phyloP scores from a whole-genome alignment of 2,329 filamentous ascomycete genomes.

The Cladosporium sp. region DNA sequence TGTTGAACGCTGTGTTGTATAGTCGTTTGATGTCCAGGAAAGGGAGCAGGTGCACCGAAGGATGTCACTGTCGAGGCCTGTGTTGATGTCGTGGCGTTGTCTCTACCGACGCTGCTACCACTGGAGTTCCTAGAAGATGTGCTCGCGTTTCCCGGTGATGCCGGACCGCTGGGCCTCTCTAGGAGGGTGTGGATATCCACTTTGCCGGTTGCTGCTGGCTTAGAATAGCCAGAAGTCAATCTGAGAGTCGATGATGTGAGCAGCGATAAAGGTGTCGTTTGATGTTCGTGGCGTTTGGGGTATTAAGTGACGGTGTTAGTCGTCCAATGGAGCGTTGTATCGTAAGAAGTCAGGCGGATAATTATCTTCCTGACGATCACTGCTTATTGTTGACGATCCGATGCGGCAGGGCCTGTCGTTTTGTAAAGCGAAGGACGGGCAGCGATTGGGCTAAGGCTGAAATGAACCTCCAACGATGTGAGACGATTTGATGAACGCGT shows the following conservation, averaged over 20 bases:
- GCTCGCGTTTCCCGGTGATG: conserved; percentile 46
- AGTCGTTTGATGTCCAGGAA: neutral
- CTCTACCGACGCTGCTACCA: conserved; percentile 8
- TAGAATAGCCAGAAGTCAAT: conserved; percentile 29
- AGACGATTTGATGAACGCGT: conserved; percentile 13
- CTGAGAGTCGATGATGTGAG: no score
- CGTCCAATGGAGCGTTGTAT: neutral
- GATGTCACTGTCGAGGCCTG: conserved; percentile 18
- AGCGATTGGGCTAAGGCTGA: conserved; percentile 7
- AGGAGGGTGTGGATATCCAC: conserved; percentile 94
- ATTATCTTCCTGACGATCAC: conserved; percentile 1
- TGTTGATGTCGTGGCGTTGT: conserved; percentile 5
- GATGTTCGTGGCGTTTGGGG: conserved; percentile 15
- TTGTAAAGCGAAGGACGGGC: conserved; percentile 2
- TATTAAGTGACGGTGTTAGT: neutral
- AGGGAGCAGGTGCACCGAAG: conserved; percentile 15
- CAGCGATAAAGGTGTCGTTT: conserved; percentile 10
- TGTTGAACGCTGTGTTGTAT: conserved; percentile 13
- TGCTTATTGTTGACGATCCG: neutral
- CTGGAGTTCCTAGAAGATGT: conserved; percentile 25
- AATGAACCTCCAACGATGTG: conserved; percentile 9
- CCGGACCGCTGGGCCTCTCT: conserved; percentile 69
- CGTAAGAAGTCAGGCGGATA: neutral
- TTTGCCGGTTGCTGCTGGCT: conserved; percentile 54
- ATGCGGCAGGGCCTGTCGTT: conserved; percentile 3